A percentile compares a stretch with the other conserved stretches of the same genome.
Evolutionary conservation across 805 yeast genomes (phyloP).

Genomic region (Kodamaea kaohsiungensis): DNA sequence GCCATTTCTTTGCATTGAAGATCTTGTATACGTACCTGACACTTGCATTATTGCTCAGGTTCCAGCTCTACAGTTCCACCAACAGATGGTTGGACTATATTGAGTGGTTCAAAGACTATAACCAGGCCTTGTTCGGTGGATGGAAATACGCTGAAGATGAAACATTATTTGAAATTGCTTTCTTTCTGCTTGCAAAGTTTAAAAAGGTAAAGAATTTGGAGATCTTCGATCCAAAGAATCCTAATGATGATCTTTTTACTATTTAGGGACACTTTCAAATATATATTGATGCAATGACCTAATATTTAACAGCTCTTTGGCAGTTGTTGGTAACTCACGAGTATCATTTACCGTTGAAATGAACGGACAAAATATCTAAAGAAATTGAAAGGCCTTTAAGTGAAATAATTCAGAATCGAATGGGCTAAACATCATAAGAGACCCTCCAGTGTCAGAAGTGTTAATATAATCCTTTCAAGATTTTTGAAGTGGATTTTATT

Average conservation of each 20-base stretch:
- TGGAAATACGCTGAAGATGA: slow-evolving; percentile 17
- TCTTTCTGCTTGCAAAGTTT: neutral
- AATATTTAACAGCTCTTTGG: too few relatives aligned
- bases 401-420: too few relatives aligned
- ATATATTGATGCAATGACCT: too few relatives aligned
- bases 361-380: too few relatives aligned
- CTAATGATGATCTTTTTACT: neutral
- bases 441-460: too few relatives aligned
- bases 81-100: slow-evolving; percentile 33
- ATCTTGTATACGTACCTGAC: slow-evolving; percentile 23
- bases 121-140: slow-evolving; percentile 10
- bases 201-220: neutral
- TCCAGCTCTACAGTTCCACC: slow-evolving; percentile 19
- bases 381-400: too few relatives aligned
- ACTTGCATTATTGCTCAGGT: slow-evolving; percentile 21
- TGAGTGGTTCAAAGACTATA: slow-evolving; percentile 19
- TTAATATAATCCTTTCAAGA: too few relatives aligned
- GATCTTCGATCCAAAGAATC: slow-evolving; percentile 5
- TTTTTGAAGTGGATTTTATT: too few relatives aligned
- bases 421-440: too few relatives aligned
- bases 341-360: too few relatives aligned
- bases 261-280: too few relatives aligned
- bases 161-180: slow-evolving; percentile 10
- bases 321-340: too few relatives aligned
- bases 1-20: slow-evolving; percentile 27